Evolutionary conservation across 345 rosid species (phyloP), one percentile per base, ranked within the genome.

Genomic region (Salix viminalis): DNA sequence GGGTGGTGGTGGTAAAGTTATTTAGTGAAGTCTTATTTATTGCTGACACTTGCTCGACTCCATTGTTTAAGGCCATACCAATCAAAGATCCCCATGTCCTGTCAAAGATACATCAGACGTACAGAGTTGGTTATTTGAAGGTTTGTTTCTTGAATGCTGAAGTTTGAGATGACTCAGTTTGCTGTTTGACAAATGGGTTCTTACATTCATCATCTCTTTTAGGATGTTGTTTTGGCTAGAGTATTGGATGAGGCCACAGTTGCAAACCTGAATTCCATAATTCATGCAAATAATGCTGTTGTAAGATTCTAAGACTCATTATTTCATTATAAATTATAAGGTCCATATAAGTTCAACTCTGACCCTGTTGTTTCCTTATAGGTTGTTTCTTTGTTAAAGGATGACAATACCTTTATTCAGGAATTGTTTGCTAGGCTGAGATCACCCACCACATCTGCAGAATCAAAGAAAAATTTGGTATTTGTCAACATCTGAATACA

Each of bases 211-310:
- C 54, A 39, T 70, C 70, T 84, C 70, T 85, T 90, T 75, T 80
- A 95, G 99, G 98, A 95, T 84, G 89, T 94, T 75, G 91, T 95
- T 84, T 85, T 90, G 94, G 94, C 97, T 56, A 91, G 98, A 87
- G 86, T 87, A 61, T 80, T 94, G 90, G 98, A 95, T 84, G 97
- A 89, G 76, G 85, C 87, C 30, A 91, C 91, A 48, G 74, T 83
- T 83, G 88, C 85, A 75, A 90, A 84, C 75, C 90, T 95, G 73
- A 85, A 89, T 81, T 89, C 93, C 70, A 84, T 90, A 79, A 93
- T 93, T 76, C 85, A 89, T 77, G 81, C 85, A 76, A 95, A 89
- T 79, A 95, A 89, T 76, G 92, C 94, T 69, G 67, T 83, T 82
- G 99, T 95, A 88, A 93, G 93, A 78, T 78, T 75, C 71, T 65